These are phyloP conservation scores for Hanseniaspora taiwanica DNA, from an alignment of 805 yeast species.

Conservation along the genomic window DNA sequence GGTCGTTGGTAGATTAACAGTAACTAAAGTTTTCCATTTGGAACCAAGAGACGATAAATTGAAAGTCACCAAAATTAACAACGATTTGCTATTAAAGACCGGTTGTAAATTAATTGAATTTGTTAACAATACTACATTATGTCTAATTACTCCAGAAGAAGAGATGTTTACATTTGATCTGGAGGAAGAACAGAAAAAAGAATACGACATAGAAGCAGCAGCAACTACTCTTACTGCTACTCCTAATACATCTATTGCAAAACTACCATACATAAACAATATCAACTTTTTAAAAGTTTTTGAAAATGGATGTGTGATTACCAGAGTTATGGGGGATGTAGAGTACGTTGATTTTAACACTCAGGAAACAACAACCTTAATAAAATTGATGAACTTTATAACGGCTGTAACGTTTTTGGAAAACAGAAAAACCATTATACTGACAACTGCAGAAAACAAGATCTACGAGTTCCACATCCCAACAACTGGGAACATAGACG, in stretches of 20 bases:
- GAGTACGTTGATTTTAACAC: constrained; percentile 30
- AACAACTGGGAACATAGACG: constrained; percentile 1
- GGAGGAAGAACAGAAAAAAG: constrained; percentile 26
- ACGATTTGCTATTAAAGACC: constrained; percentile 22
- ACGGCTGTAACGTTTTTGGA: constrained; percentile 47
- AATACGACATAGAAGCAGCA: constrained; percentile 29
- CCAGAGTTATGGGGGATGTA: constrained; percentile 54
- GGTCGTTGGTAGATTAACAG: constrained; percentile 56
- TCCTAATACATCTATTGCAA: constrained; percentile 17
- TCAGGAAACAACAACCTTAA: constrained; percentile 28
- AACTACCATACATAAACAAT: constrained; percentile 34
- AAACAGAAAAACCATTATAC: constrained; percentile 36
- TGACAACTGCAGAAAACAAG: constrained; percentile 62
- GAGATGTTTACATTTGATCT: constrained; percentile 37
- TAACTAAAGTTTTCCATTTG: constrained; percentile 57
- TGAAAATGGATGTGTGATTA: constrained; percentile 35
- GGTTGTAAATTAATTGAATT: constrained; percentile 50
- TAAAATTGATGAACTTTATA: constrained; percentile 46
- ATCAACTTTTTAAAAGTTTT: constrained; percentile 42
- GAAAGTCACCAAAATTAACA: constrained; percentile 39
- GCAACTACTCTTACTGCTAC: constrained; percentile 19
- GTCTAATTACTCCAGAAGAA: constrained; percentile 47
- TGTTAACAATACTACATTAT: constrained; percentile 31
- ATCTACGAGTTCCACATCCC: constrained; percentile 48
- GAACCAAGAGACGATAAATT: constrained; percentile 29